Conservation (phyloP, 1,284 basidiomycete genomes). For the Thecaphora thlaspeos region DNA sequence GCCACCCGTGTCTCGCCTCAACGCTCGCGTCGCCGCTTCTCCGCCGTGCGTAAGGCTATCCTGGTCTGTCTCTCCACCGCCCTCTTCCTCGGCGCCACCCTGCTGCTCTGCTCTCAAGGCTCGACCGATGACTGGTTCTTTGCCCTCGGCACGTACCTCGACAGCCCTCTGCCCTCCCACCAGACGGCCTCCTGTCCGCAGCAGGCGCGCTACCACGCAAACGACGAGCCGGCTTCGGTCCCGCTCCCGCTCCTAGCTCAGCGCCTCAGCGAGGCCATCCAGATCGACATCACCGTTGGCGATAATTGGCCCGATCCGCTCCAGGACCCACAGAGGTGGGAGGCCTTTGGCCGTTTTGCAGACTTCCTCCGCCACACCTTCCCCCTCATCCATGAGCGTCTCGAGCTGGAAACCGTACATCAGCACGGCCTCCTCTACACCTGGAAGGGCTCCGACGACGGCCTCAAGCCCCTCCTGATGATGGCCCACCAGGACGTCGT, state of each 20-base stretch:
- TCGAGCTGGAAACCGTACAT: slow-evolving; percentile 61
- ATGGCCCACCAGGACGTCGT: slow-evolving; percentile 63
- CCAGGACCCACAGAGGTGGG: slow-evolving; percentile 28
- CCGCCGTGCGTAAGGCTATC: too few relatives aligned
- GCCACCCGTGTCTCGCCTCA: too few relatives aligned
- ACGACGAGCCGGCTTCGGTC: slow-evolving; percentile 22
- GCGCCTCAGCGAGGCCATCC: slow-evolving; percentile 40
- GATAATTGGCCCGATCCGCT: slow-evolving; percentile 41
- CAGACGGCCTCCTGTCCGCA: slow-evolving; percentile 13
- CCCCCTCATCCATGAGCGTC: slow-evolving; percentile 33
- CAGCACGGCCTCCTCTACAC: slow-evolving; percentile 69
- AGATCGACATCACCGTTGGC: slow-evolving; percentile 44
- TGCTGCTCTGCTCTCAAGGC: too few relatives aligned
- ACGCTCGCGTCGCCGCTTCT: too few relatives aligned
- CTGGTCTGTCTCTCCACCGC: too few relatives aligned
- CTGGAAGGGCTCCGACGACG: slow-evolving; percentile 65
- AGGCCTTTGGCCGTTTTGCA: slow-evolving; percentile 37
- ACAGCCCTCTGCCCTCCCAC: too few relatives aligned
- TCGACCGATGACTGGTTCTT: too few relatives aligned
- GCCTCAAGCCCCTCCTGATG: slow-evolving; percentile 69
- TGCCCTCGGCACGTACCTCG: too few relatives aligned
- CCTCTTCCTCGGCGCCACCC: too few relatives aligned
- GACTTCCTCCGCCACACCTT: slow-evolving; percentile 34
- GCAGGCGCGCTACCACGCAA: slow-evolving; percentile 24
- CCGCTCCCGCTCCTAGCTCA: slow-evolving; percentile 24